phyloP scores from a whole-genome alignment of 2,329 filamentous ascomycete species.

The Dactylellina cionopaga region DNA sequence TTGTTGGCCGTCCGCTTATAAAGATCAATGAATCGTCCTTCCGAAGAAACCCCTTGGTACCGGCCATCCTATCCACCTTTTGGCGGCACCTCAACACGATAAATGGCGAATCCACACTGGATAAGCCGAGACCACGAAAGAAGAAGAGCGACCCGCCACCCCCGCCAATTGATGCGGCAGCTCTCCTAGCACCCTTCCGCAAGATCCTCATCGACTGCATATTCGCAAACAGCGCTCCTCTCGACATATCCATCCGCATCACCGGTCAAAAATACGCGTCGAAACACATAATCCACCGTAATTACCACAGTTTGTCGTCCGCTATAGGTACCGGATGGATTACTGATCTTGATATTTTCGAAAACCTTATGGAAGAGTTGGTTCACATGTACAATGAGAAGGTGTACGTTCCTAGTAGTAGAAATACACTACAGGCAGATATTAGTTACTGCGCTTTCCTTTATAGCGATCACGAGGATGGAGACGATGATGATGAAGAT shows the following conservation, averaged over 20 bases:
- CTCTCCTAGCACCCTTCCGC: not conserved
- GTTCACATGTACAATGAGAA: slow-evolving; percentile 12
- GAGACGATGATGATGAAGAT: not conserved
- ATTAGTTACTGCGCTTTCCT: slow-evolving; percentile 26
- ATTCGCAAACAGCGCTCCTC: slow-evolving; percentile 26
- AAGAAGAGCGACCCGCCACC: not conserved
- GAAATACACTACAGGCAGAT: slow-evolving; percentile 32
- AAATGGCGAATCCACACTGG: not conserved
- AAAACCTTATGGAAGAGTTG: slow-evolving; percentile 29
- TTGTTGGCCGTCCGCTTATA: slow-evolving; percentile 4
- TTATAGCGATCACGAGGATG: not conserved
- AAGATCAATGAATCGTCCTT: not conserved
- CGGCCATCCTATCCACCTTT: slow-evolving; percentile 1
- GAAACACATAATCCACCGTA: slow-evolving; percentile 27
- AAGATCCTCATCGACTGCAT: not conserved
- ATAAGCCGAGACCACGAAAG: not conserved
- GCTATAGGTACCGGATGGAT: slow-evolving; percentile 20
- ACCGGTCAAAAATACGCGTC: slow-evolving; percentile 26
- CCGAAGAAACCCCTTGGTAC: slow-evolving; percentile 18
- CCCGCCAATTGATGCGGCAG: not conserved
- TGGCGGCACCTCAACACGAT: slow-evolving; percentile 20
- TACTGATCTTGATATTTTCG: slow-evolving; percentile 3
- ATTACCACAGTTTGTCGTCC: slow-evolving; percentile 4
- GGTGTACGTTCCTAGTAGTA: slow-evolving; percentile 14
- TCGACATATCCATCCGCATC: slow-evolving; percentile 12